Evolutionary conservation across 2,329 filamentous ascomycete species (phyloP), one percentile per base, ranked within the genome.

Genomic region (Sclerotiophoma versabilis): DNA sequence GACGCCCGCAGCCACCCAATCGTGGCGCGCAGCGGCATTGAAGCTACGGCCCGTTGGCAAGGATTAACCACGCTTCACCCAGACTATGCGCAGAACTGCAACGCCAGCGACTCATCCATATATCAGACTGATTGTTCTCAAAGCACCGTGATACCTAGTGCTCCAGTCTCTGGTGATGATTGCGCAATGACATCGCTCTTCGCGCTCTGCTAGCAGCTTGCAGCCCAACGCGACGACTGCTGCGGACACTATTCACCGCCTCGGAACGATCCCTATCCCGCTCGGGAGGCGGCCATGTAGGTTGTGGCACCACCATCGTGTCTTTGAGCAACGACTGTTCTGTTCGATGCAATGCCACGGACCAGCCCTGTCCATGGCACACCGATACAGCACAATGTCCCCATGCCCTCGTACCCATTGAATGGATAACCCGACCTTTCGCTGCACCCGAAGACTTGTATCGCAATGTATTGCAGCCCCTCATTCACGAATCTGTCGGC

Each of bases 391-490:
- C 51, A 54, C 34, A 30, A 46, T 46, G 26, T 62, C 48, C 59
- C 57, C 65, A 63, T 63, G 60, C 62, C 57, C 59, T 59, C 62
- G 48, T 57, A 55, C 66, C 69, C 59, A 60, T 55, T 49, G 57
- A 65, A 54, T 50, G 66, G 69, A 56, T 49, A 52, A 65, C 60
- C 69, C 69, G 69, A 67, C 58, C 44, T 63, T 25, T 41, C 33
- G 25, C 57, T 58, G 49, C 23, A 57, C 60, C 64, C 62, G 49
- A 50, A 32, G 27, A 44, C 44, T 39, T 57, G 59, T 62, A 53
- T 61, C 47, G 59, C 57, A 60, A 57, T 55, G 51, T 57, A 50
- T 56, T 46, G 49, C 61, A 50, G 54, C 58, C 48, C 53, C 57
- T 59, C 45, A 26, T 53, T 43, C 17, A 60, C 51, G 45, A 47